Conservation (phyloP, 371 early-diverging fungal species). For the Mucor sp. region DNA sequence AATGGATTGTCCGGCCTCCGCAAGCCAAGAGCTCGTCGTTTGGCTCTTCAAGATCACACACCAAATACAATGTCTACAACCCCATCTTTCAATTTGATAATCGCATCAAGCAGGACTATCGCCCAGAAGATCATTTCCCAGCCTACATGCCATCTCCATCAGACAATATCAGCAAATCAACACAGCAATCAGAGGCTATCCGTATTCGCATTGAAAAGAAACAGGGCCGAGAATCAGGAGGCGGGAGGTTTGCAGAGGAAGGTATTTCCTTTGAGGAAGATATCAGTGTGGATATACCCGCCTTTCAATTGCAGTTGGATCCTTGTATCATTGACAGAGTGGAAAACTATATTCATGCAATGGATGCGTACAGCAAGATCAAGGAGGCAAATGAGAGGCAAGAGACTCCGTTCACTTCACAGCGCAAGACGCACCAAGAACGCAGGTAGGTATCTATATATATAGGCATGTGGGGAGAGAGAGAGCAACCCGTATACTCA, state of each 20-base stretch:
- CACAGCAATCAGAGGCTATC: background rate
- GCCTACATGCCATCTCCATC: background rate
- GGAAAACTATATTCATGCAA: constrained; percentile 45
- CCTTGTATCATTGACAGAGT: constrained; percentile 49
- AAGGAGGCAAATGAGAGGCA: background rate
- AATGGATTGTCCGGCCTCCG: constrained; percentile 31
- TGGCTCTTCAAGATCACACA: constrained; percentile 2
- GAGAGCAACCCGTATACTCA: too few species aligned
- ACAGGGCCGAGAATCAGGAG: constrained; percentile 18
- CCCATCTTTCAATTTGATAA: constrained; percentile 44
- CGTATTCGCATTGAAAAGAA: constrained; percentile 32
- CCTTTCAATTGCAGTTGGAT: constrained; percentile 55
- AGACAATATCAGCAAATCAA: background rate
- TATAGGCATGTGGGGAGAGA: background rate
- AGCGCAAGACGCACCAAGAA: background rate
- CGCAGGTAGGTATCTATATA: background rate
- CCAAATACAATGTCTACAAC: constrained; percentile 25
- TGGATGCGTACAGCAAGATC: constrained; percentile 20
- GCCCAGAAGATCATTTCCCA: constrained; percentile 26
- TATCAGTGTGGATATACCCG: constrained; percentile 49
- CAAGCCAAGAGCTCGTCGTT: background rate
- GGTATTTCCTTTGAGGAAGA: constrained; percentile 37
- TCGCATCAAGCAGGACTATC: constrained; percentile 26
- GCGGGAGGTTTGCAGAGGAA: constrained; percentile 20
- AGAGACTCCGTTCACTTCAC: background rate